A percentile compares a stretch with the other conserved stretches of the same genome.
Evolutionary conservation across 73 alveolate genomes (phyloP).

Genomic region (Strombidium stylifer): DNA sequence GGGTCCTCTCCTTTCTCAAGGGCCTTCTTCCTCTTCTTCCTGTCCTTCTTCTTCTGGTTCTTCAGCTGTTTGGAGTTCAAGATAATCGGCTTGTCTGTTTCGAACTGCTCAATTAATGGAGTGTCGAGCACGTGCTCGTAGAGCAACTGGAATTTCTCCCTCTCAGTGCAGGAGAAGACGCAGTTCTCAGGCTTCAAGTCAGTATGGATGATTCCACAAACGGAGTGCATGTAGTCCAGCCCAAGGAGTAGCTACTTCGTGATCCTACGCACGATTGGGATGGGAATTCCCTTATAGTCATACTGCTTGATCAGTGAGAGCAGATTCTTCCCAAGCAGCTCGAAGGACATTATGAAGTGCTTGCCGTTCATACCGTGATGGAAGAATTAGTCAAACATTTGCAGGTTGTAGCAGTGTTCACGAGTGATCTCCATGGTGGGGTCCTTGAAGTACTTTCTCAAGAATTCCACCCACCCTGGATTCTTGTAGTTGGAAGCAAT

Average conservation of each 20-base stretch:
- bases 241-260: slow-evolving; percentile 84
- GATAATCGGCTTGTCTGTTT: slow-evolving; percentile 19
- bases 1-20: slow-evolving; percentile 47
- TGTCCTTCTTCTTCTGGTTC: slow-evolving; percentile 39
- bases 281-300: slow-evolving; percentile 79
- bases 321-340: slow-evolving; percentile 79
- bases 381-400: slow-evolving; percentile 52
- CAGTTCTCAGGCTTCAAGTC: slow-evolving; percentile 94
- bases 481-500: slow-evolving; percentile 19
- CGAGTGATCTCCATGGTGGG: slow-evolving; percentile 4
- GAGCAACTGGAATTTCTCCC: slow-evolving; percentile 30
- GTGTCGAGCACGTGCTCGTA: slow-evolving; percentile 18
- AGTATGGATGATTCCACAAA: slow-evolving; percentile 78
- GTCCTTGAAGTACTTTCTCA: slow-evolving; percentile 1
- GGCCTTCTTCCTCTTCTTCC: slow-evolving; percentile 56
- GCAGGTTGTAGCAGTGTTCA: slow-evolving; percentile 53
- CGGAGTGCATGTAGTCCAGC: slow-evolving; percentile 87
- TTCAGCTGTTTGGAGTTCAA: slow-evolving; percentile 30
- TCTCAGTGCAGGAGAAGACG: slow-evolving; percentile 39
- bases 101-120: slow-evolving; percentile 21
- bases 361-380: slow-evolving; percentile 68
- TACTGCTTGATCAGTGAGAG: slow-evolving; percentile 72
- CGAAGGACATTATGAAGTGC: slow-evolving; percentile 82
- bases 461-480: slow-evolving; percentile 16
- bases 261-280: slow-evolving; percentile 78